Percentiles rank a stretch among this genome's conserved stretches.
phyloP scores from a whole-genome alignment of 208 protist species.

The Trypanosoma cruzi region DNA sequence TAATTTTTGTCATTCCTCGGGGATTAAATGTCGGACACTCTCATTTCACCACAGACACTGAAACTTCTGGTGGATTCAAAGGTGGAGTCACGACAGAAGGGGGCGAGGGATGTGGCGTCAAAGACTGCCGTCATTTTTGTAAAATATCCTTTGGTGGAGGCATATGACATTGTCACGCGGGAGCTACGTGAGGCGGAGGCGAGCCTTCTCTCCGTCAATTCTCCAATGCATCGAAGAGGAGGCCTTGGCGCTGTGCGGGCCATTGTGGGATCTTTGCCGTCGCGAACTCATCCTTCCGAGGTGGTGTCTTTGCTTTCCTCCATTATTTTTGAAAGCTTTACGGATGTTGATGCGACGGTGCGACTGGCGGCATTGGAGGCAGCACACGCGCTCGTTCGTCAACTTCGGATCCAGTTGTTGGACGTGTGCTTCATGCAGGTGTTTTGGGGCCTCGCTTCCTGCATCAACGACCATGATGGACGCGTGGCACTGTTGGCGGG shows the following conservation, averaged over 20 bases:
- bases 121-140: conserved; percentile 50
- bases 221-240: conserved; percentile 58
- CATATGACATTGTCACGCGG: conserved; percentile 30
- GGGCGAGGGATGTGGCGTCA: conserved; percentile 36
- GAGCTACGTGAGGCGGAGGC: conserved; percentile 41
- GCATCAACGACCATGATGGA: conserved; percentile 62
- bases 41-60: conserved; percentile 41
- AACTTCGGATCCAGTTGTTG: conserved; percentile 42
- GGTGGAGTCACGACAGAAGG: conserved; percentile 45
- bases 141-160: conserved; percentile 44
- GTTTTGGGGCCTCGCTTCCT: conserved; percentile 53
- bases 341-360: conserved; percentile 62
- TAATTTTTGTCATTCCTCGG: not conserved
- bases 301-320: conserved; percentile 36
- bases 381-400: conserved; percentile 51
- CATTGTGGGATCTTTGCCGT: conserved; percentile 45
- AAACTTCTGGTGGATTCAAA: conserved; percentile 63
- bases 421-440: conserved; percentile 46
- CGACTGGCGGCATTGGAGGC: conserved; percentile 73
- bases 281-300: conserved; percentile 12
- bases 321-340: conserved; percentile 43
- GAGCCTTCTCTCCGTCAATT: conserved; percentile 39
- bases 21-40: conserved; percentile 36
- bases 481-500: conserved; percentile 49
- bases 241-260: conserved; percentile 50